Conservation (phyloP, 164 flowering plant genomes). For the Vitis riparia region DNA sequence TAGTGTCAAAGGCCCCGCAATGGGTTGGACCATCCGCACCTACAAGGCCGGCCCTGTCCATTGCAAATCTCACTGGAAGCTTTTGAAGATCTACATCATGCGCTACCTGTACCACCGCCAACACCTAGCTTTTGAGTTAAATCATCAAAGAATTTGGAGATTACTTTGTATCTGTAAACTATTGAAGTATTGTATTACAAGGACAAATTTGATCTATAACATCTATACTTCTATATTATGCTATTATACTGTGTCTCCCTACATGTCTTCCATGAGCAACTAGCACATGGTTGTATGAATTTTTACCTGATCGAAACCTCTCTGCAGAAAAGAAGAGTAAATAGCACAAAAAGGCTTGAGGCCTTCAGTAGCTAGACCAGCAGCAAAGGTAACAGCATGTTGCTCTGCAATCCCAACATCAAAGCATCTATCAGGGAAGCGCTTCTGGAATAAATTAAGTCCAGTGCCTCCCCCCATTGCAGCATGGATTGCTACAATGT, state of each 20-base stretch:
- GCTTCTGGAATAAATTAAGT: conserved; percentile 43
- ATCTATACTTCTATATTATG: no score
- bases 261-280: no score
- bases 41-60: conserved; percentile 56
- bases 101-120: conserved; percentile 31
- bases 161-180: no score
- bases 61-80: conserved; percentile 51
- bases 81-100: conserved; percentile 64
- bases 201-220: no score
- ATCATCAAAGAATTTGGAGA: no score
- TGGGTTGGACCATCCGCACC: conserved; percentile 67
- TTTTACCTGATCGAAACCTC: conserved; percentile 55
- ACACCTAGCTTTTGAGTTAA: neutral
- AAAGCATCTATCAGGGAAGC: conserved; percentile 43
- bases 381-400: conserved; percentile 65
- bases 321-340: conserved; percentile 53
- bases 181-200: no score
- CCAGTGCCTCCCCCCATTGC: conserved; percentile 66
- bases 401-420: conserved; percentile 67
- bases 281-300: neutral
- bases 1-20: conserved; percentile 50
- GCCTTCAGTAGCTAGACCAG: conserved; percentile 56
- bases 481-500: conserved; percentile 51
- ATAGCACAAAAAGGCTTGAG: conserved; percentile 58
- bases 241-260: no score